phyloP scores from a whole-genome alignment of 345 rosid genomes.

The Lenwebbia sp. region DNA sequence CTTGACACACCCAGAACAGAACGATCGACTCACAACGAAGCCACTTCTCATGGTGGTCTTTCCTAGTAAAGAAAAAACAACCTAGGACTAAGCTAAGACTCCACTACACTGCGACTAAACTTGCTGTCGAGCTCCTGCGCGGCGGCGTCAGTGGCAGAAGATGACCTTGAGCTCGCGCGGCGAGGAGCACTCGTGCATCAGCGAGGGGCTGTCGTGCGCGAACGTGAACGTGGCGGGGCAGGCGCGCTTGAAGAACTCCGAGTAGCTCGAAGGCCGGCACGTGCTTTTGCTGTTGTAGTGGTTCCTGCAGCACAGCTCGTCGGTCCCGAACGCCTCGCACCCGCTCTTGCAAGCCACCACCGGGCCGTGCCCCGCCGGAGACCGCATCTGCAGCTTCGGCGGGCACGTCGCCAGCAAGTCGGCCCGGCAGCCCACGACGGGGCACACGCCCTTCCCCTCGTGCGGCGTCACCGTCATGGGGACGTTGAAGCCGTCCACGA shows the following conservation, averaged over 20 bases:
- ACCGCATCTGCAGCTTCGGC: constrained; percentile 32
- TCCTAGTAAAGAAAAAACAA: background rate
- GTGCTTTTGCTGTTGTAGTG: constrained; percentile 71
- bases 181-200: constrained; percentile 75
- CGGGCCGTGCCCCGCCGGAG: constrained; percentile 28
- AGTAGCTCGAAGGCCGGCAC: constrained; percentile 56
- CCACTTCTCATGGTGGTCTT: background rate
- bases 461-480: constrained; percentile 97
- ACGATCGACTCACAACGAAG: background rate
- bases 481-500: constrained; percentile 86
- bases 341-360: constrained; percentile 92
- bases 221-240: constrained; percentile 84
- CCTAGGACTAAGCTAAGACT: background rate
- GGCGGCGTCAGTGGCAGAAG: constrained; percentile 55
- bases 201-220: constrained; percentile 83
- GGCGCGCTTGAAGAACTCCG: constrained; percentile 70
- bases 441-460: constrained; percentile 75
- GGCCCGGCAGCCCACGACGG: constrained; percentile 79
- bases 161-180: constrained; percentile 92
- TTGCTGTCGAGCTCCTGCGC: background rate
- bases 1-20: background rate
- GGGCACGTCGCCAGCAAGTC: constrained; percentile 65
- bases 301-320: constrained; percentile 79
- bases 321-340: constrained; percentile 72
- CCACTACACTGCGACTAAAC: background rate